phyloP scores from a whole-genome alignment of 2,329 filamentous ascomycete genomes.

The Cercospora canescens region DNA sequence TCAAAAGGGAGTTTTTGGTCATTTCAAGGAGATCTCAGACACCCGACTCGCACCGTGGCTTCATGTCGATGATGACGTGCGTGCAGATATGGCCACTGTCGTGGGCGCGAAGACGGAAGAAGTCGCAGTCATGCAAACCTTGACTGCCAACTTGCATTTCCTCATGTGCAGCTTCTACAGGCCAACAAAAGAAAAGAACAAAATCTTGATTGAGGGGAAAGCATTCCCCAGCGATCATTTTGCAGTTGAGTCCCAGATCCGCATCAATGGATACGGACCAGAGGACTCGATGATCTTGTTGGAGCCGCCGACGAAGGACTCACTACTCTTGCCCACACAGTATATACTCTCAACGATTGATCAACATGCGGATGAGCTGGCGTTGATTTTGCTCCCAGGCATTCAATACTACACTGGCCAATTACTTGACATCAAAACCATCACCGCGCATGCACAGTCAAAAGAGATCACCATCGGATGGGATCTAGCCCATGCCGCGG shows the following conservation, averaged over 20 bases:
- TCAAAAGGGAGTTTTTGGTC: conserved; percentile 78
- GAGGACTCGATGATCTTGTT: conserved; percentile 72
- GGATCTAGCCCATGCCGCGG: conserved; percentile 85
- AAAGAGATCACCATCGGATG: conserved; percentile 76
- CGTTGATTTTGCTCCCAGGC: conserved; percentile 77
- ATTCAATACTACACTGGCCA: conserved; percentile 94
- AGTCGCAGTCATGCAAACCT: conserved; percentile 83
- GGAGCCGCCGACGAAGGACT: conserved; percentile 56
- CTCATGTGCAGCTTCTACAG: conserved; percentile 83
- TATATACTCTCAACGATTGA: conserved; percentile 74
- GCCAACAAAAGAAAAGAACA: conserved; percentile 65
- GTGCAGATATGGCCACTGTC: conserved; percentile 67
- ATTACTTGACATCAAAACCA: conserved; percentile 76
- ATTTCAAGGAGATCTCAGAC: conserved; percentile 70
- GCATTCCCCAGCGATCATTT: conserved; percentile 75
- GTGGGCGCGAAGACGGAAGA: conserved; percentile 73
- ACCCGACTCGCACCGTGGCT: conserved; percentile 73
- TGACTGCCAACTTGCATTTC: conserved; percentile 79
- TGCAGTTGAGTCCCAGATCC: conserved; percentile 69
- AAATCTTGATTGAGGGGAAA: conserved; percentile 86
- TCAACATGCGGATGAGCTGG: conserved; percentile 68
- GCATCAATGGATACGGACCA: conserved; percentile 67
- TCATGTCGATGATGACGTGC: conserved; percentile 74
- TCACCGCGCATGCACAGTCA: conserved; percentile 73
- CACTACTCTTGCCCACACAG: conserved; percentile 66